phyloP scores from a whole-genome alignment of 768 basidiomycete species.

The Mycena albidolilacea region DNA sequence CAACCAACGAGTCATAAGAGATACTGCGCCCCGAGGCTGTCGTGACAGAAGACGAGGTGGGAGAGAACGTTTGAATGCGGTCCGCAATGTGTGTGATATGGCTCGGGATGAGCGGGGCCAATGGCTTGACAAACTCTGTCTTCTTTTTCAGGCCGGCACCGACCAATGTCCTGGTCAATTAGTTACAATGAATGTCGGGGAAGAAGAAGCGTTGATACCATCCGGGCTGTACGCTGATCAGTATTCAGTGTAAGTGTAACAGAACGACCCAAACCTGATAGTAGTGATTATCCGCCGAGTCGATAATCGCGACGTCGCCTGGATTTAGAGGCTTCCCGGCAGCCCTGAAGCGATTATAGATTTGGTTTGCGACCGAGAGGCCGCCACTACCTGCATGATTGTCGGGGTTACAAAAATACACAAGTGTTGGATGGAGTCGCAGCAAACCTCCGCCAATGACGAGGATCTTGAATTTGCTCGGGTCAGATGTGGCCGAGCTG shows the following conservation, averaged over 20 bases:
- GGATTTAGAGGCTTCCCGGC: constrained; percentile 76
- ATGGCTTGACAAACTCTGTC: constrained; percentile 73
- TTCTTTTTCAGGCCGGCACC: constrained; percentile 89
- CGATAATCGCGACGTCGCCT: constrained; percentile 90
- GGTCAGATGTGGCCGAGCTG: constrained; percentile 45
- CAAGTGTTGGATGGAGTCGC: background rate
- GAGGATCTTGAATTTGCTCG: constrained; percentile 83
- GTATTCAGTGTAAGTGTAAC: constrained; percentile 3
- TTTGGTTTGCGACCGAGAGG: constrained; percentile 87
- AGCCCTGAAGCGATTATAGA: constrained; percentile 83
- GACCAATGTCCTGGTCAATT: constrained; percentile 82
- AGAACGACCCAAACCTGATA: constrained; percentile 67
- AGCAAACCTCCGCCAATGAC: constrained; percentile 89
- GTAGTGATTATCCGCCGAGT: constrained; percentile 85
- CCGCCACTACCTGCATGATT: constrained; percentile 79
- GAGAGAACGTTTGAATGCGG: constrained; percentile 82
- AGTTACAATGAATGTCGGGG: constrained; percentile 10
- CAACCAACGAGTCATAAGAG: constrained; percentile 88
- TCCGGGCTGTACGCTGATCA: constrained; percentile 74
- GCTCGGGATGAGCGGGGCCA: constrained; percentile 80
- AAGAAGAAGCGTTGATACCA: constrained; percentile 67
- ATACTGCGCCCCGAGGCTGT: constrained; percentile 79
- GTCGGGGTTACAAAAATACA: background rate
- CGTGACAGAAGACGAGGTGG: constrained; percentile 79
- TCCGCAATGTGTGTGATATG: constrained; percentile 82